Percentiles rank a stretch among this genome's conserved stretches.
phyloP scores from a whole-genome alignment of 2,329 filamentous ascomycete species.

The Scolecobasidium constrictum region DNA sequence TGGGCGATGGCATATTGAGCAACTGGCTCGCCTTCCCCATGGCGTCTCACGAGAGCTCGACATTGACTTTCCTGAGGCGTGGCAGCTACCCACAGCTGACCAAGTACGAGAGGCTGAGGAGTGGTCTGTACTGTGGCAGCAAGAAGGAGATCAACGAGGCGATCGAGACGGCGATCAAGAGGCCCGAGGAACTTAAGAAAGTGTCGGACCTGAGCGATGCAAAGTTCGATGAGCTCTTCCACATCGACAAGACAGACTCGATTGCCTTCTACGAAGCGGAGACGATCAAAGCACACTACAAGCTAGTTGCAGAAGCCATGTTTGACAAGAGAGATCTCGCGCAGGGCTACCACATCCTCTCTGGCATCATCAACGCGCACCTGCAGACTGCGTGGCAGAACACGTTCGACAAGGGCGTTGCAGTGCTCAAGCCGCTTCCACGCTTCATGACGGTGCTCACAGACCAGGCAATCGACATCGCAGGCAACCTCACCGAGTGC shows the following conservation, averaged over 20 bases:
- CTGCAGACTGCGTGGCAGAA: conserved; percentile 80
- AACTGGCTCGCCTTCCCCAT: conserved; percentile 79
- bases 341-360: conserved; percentile 54
- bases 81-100: conserved; percentile 66
- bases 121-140: conserved; percentile 62
- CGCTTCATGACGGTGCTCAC: conserved; percentile 65
- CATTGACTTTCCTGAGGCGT: conserved; percentile 62
- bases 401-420: conserved; percentile 63
- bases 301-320: conserved; percentile 53
- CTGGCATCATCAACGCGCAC: conserved; percentile 71
- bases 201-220: conserved; percentile 48
- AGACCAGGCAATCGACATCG: conserved; percentile 59
- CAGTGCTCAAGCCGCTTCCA: conserved; percentile 69
- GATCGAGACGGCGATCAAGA: conserved; percentile 29
- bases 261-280: conserved; percentile 68
- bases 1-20: conserved; percentile 72
- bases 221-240: conserved; percentile 44
- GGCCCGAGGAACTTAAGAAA: conserved; percentile 42
- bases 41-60: conserved; percentile 59
- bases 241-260: conserved; percentile 51
- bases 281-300: conserved; percentile 55
- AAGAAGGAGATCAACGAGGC: conserved; percentile 37
- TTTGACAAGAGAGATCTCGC: conserved; percentile 29
- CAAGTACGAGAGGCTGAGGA: conserved; percentile 60
- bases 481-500: conserved; percentile 65